Conservation (phyloP, 2,329 filamentous ascomycete species). For the Verticillium longisporum region DNA sequence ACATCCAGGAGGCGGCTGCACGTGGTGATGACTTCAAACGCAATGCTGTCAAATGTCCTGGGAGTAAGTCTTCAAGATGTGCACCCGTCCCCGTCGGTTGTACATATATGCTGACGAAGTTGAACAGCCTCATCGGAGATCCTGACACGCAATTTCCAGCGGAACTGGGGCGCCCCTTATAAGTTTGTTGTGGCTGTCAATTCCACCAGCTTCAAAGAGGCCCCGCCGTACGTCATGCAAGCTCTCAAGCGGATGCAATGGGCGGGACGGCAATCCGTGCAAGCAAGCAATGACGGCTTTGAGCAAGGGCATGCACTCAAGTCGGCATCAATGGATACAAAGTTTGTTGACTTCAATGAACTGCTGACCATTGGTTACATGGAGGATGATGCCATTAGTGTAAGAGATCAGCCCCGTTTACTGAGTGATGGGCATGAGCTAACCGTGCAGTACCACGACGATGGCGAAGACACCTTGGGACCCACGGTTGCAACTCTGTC, state of each 20-base stretch:
- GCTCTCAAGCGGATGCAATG: slow-evolving; percentile 48
- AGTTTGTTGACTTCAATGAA: slow-evolving; percentile 51
- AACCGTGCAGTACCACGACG: slow-evolving; percentile 52
- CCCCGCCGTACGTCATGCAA: slow-evolving; percentile 39
- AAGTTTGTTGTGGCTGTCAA: slow-evolving; percentile 55
- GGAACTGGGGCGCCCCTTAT: slow-evolving; percentile 59
- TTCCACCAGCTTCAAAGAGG: slow-evolving; percentile 40
- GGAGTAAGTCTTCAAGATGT: slow-evolving; percentile 18
- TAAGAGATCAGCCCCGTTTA: slow-evolving; percentile 20
- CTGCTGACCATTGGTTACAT: slow-evolving; percentile 57
- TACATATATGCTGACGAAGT: slow-evolving; percentile 3
- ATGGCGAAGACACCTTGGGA: slow-evolving; percentile 56
- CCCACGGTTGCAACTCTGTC: slow-evolving; percentile 57
- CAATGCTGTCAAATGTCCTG: slow-evolving; percentile 24
- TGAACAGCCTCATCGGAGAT: slow-evolving; percentile 21
- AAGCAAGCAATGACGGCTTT: slow-evolving; percentile 14
- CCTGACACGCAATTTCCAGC: slow-evolving; percentile 43
- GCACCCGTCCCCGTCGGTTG: slow-evolving; percentile 1
- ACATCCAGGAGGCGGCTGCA: slow-evolving; percentile 28
- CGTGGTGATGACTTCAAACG: slow-evolving; percentile 38
- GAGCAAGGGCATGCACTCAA: background rate
- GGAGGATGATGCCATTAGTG: slow-evolving; percentile 49
- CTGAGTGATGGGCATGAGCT: background rate
- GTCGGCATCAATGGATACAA: background rate
- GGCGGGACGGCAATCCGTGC: slow-evolving; percentile 38